Base-by-base conservation (phyloP, 345 rosid genomes). In the Citrus unshiu region DNA sequence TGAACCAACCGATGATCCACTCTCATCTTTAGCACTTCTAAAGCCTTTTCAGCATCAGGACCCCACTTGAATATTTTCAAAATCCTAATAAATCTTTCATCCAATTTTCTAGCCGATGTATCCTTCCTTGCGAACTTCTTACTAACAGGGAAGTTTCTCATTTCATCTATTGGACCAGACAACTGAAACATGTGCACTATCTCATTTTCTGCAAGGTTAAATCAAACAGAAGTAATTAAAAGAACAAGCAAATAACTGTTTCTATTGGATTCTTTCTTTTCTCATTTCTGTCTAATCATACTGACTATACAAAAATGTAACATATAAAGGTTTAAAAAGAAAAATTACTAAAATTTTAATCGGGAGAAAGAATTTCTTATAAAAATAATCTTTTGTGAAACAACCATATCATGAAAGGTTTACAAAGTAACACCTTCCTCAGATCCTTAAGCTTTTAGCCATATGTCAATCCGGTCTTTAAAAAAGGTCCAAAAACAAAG, bases 41-140 rank as follows among this genome's bases (percentile, higher is more conserved):
- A 2, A 12, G 99, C 98, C 85, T 90, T 93, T 81, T 93, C 99
- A 12, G 99, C 98, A 72, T 95, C 99, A 40, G 92, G 91, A 37
- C 99, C 99, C 99, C 99, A 95, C 83, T 95, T 93, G 83, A 95
- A 96, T 81, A 96, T 96, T 86, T 93, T 96, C 85, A 94, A 70
- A 73, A 96, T 94, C 78, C 98, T 89, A 30, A 91, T 88, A 83
- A 96, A 96, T 73, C 99, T 89, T 82, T 96, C 97, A 68, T 94
- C 99, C 87, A 95, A 86, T 49, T 78, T 83, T 78, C 95, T 82
- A 72, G 78, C 91, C 4, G 93, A 87, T 2, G 85, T 76, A 75
- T 85, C 82, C 71, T 75, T 94, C 85, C 84, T 86, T 4, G 80
- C 80, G 6, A 74, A 4, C 49, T 79, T 89, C 75, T 81, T 63